These are phyloP conservation scores for Chaetomium fimeti DNA, from an alignment of 495 filamentous ascomycete genomes.

Conservation along the genomic window DNA sequence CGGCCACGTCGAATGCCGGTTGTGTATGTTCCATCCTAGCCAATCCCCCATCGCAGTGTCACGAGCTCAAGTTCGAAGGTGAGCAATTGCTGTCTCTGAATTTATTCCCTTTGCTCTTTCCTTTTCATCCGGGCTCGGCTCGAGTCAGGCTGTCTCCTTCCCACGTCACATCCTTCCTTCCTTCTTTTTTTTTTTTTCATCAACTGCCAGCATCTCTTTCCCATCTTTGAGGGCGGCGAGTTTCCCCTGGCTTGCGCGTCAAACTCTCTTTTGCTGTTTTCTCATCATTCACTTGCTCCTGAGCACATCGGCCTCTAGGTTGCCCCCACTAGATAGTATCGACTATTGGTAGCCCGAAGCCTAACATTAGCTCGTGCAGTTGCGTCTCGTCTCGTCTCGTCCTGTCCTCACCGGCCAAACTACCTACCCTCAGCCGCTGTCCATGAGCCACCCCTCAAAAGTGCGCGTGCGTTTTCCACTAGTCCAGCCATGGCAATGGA, in stretches of 20 bases:
- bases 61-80: constrained; percentile 6
- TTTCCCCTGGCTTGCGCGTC: not conserved
- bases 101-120: not conserved
- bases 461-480: not conserved
- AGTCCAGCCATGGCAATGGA: constrained; percentile 18
- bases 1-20: constrained; percentile 14
- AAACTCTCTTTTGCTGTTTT: too few relatives aligned
- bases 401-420: constrained; percentile 1
- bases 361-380: constrained; percentile 5
- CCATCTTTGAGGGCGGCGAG: not conserved
- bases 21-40: not conserved
- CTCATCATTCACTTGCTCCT: too few relatives aligned
- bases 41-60: not conserved
- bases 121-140: not conserved
- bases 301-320: not conserved
- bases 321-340: not conserved
- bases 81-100: constrained; percentile 10
- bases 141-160: not conserved
- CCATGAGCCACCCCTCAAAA: not conserved
- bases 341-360: not conserved
- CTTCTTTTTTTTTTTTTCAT: not conserved
- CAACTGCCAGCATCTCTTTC: not conserved
- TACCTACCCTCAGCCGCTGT: not conserved
- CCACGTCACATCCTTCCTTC: not conserved
- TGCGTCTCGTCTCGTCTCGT: not conserved